Conservation (phyloP, 768 basidiomycete species). For the Lactifluus rugatus region DNA sequence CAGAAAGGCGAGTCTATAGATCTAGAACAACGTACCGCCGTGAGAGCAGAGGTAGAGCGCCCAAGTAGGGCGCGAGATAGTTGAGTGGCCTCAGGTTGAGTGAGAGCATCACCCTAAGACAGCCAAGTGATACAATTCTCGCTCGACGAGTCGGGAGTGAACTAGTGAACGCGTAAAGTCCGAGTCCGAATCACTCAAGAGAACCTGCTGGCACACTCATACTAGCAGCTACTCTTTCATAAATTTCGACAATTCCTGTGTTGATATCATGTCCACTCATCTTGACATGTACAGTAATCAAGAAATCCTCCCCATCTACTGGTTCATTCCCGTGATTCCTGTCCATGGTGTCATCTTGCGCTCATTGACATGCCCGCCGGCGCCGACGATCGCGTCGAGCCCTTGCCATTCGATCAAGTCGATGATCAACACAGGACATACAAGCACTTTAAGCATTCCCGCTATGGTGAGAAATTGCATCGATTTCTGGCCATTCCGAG, state of each 20-base stretch:
- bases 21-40: constrained; percentile 81
- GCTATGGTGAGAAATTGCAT: too few species aligned
- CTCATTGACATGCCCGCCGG: too few species aligned
- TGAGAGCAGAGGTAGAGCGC: constrained; percentile 56
- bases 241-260: neutral
- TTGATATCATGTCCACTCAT: neutral
- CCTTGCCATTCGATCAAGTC: neutral
- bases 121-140: constrained; percentile 59
- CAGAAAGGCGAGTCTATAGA: too few species aligned
- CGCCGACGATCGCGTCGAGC: neutral
- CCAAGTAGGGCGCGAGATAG: constrained; percentile 41
- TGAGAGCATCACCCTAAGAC: constrained; percentile 59
- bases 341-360: neutral
- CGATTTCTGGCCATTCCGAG: too few species aligned
- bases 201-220: too few species aligned
- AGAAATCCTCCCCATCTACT: constrained; percentile 1
- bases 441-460: neutral
- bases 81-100: constrained; percentile 24
- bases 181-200: too few species aligned
- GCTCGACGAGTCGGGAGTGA: too few species aligned
- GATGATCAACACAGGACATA: neutral
- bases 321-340: neutral
- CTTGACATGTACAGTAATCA: neutral
- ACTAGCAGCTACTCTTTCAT: too few species aligned
- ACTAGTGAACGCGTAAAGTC: too few species aligned